Conservation (phyloP, 2,329 filamentous ascomycete genomes). For the Clonostachys solani region DNA sequence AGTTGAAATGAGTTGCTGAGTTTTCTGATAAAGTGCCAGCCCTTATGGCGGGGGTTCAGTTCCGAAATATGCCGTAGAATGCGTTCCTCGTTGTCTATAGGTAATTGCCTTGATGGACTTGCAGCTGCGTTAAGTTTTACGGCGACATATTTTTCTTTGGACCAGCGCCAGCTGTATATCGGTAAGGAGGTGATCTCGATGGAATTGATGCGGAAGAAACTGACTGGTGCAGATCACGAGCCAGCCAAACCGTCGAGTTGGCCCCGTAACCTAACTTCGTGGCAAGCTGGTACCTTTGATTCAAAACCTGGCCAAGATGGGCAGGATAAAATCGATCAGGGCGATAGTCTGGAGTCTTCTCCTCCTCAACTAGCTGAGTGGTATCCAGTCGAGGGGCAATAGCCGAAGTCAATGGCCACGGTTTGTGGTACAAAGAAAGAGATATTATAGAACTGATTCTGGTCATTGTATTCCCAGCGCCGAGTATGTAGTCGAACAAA, state of each 20-base stretch:
- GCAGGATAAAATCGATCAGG: conserved; percentile 9
- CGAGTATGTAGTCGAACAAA: too few species aligned
- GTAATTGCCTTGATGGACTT: background rate
- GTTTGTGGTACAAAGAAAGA: background rate
- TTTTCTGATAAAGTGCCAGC: conserved; percentile 12
- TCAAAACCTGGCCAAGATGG: conserved; percentile 7
- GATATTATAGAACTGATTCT: too few species aligned
- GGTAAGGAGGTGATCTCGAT: background rate
- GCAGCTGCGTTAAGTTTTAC: conserved; percentile 11
- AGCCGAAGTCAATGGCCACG: background rate
- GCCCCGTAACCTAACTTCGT: conserved; percentile 12
- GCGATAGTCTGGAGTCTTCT: conserved; percentile 8
- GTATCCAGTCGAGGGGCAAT: conserved; percentile 8
- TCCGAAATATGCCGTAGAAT: conserved; percentile 8
- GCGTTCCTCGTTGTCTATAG: conserved; percentile 6
- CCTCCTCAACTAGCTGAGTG: conserved; percentile 6
- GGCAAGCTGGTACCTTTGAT: conserved; percentile 10
- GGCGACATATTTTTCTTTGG: conserved; percentile 11
- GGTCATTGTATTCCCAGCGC: too few species aligned
- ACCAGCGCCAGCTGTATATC: conserved; percentile 12
- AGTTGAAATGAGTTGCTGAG: conserved; percentile 8
- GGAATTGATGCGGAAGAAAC: background rate
- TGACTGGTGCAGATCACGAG: conserved; percentile 10
- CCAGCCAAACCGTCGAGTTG: conserved; percentile 15
- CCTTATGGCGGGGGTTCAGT: conserved; percentile 5